These are phyloP conservation scores for Pseudoscleropodium purum DNA, from an alignment of 225 moss, liverwort and hornwort species.

Conservation along the genomic window DNA sequence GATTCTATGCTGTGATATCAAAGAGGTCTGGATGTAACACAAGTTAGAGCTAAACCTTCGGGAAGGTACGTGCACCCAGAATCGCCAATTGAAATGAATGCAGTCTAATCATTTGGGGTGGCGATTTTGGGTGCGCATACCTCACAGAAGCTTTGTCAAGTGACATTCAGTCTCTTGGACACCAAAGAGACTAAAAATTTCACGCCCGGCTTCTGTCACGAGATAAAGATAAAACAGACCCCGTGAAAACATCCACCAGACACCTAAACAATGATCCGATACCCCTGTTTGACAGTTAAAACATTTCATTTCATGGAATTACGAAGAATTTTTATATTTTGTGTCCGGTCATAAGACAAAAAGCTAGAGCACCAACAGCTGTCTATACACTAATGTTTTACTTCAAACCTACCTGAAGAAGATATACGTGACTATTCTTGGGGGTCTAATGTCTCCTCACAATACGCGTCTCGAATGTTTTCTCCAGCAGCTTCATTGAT, in stretches of 20 bases:
- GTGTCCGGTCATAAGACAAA: neutral
- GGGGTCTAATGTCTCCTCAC: constrained; percentile 43
- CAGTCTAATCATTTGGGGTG: neutral
- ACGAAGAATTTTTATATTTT: neutral
- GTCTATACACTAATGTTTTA: neutral
- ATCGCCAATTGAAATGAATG: neutral
- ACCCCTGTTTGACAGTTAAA: neutral
- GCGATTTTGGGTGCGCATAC: neutral
- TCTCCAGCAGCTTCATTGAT: constrained; percentile 79
- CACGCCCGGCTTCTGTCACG: neutral
- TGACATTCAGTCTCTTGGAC: neutral
- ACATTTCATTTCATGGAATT: neutral
- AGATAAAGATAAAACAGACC: neutral
- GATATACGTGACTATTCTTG: constrained; percentile 10
- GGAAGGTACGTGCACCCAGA: neutral
- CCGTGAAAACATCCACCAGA: neutral
- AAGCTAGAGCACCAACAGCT: neutral
- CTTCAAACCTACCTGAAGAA: neutral
- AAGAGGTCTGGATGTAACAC: neutral
- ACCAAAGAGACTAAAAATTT: neutral
- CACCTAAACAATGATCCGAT: neutral
- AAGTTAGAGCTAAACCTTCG: neutral
- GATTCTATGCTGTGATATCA: neutral
- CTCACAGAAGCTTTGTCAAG: neutral
- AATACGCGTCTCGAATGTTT: constrained; percentile 49